Evolutionary conservation across 108 stramenopile genomes (phyloP), one percentile per base, ranked within the genome.

Genomic region (Nitzschia palea): DNA sequence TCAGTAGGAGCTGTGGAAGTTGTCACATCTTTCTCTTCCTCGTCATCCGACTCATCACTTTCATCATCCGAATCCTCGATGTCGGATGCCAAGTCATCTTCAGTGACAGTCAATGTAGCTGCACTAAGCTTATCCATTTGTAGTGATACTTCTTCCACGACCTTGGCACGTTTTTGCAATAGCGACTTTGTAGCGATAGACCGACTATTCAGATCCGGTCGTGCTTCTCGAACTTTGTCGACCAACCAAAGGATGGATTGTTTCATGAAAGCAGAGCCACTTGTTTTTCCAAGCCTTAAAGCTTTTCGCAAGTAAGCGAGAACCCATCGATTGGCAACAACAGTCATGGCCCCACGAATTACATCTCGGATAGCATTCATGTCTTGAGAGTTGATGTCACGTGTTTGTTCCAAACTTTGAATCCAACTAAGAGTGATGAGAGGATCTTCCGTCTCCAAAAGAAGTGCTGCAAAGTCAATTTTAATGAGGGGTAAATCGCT

Each of bases 391-490:
- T 74, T 74, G n/a, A 77, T 65, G 17, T 61, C 83, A 42, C 86
- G 76, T 33, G 86, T 68, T 42, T 84, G 78, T 18, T 91, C 80
- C 31, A 94, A 58, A 14, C 78, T 82, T 55, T 73, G 79, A 8
- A 94, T 55, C 93, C 93, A 94, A 54, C 81, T 88, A 17, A 53
- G 74, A 10, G 93, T 94, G n/a, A 91, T 73, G 2, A 75, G 60
- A 17, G 86, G 76, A 62, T 94, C 89, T 83, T 94, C 93, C 0
- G 79, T 73, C 40, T 83, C 82, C 43, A 78, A 71, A 31, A 94
- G 51, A 45, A 94, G 58, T 32, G 85, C 82, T n/a, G 79, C 88
- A 75, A 94, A 81, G 47, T 94, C 89, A 29, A 88, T 77, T 43
- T 87, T 89, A 26, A 94, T 86, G 26, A 87, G 80, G 6, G 93